Evolutionary conservation across 2,329 filamentous ascomycete genomes (phyloP), one percentile per base, ranked within the genome.

Genomic region (Tolypocladium ovalisporum): DNA sequence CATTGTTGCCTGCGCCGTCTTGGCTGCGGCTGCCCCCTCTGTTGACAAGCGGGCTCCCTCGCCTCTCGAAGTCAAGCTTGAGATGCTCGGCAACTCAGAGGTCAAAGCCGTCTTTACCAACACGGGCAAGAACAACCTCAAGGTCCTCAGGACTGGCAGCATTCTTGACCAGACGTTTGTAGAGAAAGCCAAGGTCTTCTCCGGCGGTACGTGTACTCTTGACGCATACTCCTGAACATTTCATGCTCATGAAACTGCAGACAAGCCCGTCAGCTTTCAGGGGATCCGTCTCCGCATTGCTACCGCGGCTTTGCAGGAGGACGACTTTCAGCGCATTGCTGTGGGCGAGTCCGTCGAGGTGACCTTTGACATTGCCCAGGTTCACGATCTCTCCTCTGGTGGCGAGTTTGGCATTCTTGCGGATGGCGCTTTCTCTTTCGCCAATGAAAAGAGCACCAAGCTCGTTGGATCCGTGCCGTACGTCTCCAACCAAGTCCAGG

Each of bases 321-420:
- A 76, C 4, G 74, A 78, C 54, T 85, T 84, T 68, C 68, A 78
- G 62, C 70, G 71, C 39, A 75, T 85, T 56, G 69, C 68, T 5
- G 70, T 75, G 5, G 76, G 76, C 54, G 68, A 81, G 67, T 77
- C 78, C 10, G 72, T 84, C 60, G 75, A 79, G 62, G 70, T 78
- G 36, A 75, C 73, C 44, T 81, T 84, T 58, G 79, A 84, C 62
- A 73, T 81, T 36, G 81, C 79, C 37, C 73, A 81, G 65, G 74
- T 79, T 2, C 81, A 84, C 67, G 76, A 82, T 61, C 73, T 79
- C 54, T 72, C 70, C 52, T 59, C 68, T 8, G 78, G 79, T 54
- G 84, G 84, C 58, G 71, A 73, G 54, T 84, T 83, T 65, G 78
- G 79, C 56, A 68, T 89, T 54, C 74, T 77, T 56, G 76, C 83